Evolutionary conservation across 345 rosid genomes (phyloP).

Genomic region (Brassica carinata): DNA sequence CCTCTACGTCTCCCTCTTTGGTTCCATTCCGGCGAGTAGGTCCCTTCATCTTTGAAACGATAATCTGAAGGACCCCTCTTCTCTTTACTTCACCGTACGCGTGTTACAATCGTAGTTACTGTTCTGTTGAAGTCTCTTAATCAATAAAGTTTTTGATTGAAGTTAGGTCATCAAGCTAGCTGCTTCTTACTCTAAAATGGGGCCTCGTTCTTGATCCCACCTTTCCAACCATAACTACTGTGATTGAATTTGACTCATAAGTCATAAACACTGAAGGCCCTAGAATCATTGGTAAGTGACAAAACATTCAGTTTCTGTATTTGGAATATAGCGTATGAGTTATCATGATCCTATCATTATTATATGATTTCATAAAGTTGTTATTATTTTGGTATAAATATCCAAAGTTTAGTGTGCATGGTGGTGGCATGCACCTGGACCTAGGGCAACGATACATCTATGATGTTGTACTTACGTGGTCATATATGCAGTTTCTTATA

Average conservation of each 20-base stretch:
- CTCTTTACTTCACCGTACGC: slow-evolving; percentile 8
- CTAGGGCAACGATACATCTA: slow-evolving; percentile 26
- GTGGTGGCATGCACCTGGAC: slow-evolving; percentile 37
- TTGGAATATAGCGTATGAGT: slow-evolving; percentile 32
- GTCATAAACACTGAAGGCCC: slow-evolving; percentile 15
- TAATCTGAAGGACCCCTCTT: neutral
- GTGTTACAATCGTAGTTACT: slow-evolving; percentile 14
- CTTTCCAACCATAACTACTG: slow-evolving; percentile 7
- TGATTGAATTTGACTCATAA: slow-evolving; percentile 17
- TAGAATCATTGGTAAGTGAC: slow-evolving; percentile 27
- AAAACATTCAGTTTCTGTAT: slow-evolving; percentile 27
- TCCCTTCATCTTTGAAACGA: neutral
- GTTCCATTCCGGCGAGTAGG: slow-evolving; percentile 20
- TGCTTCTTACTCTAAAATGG: slow-evolving; percentile 20
- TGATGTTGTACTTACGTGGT: slow-evolving; percentile 24
- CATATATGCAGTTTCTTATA: slow-evolving; percentile 2
- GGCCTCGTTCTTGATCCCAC: slow-evolving; percentile 17
- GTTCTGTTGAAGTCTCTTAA: neutral
- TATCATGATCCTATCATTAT: slow-evolving; percentile 34
- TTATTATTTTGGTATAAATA: slow-evolving; percentile 10
- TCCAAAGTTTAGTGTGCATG: slow-evolving; percentile 15
- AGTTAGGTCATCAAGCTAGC: slow-evolving; percentile 7
- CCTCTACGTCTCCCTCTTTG: neutral
- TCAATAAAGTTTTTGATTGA: neutral
- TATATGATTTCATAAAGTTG: slow-evolving; percentile 16